Evolutionary conservation across 2,329 filamentous ascomycete species (phyloP).

Genomic region (Colletotrichum tropicale): DNA sequence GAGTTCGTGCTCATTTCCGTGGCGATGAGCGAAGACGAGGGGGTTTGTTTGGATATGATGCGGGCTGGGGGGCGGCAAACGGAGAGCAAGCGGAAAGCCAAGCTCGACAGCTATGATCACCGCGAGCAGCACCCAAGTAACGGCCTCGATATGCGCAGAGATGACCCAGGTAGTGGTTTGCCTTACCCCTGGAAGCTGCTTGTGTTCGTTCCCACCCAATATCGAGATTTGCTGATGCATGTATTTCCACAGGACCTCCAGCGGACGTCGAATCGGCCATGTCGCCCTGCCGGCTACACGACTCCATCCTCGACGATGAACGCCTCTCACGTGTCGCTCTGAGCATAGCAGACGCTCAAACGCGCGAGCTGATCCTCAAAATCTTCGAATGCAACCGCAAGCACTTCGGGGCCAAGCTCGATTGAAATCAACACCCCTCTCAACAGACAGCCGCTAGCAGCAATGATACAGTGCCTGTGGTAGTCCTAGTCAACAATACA

Average conservation of each 20-base stretch:
- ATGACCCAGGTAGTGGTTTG: neutral
- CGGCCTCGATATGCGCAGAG: neutral
- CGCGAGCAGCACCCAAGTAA: rapidly evolving
- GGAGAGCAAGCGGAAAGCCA: neutral
- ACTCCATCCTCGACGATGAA: neutral
- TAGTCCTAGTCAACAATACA: neutral
- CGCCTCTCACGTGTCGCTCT: neutral
- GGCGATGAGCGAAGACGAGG: neutral
- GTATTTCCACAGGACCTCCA: neutral
- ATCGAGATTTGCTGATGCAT: neutral
- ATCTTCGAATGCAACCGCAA: rapidly evolving
- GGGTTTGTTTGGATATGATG: neutral
- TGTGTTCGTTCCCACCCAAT: neutral
- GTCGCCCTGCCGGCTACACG: neutral
- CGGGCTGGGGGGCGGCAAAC: neutral
- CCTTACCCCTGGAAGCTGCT: neutral
- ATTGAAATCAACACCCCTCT: neutral
- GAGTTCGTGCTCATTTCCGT: neutral
- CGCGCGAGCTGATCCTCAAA: rapidly evolving
- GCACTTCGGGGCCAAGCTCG: neutral
- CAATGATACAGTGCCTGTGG: neutral
- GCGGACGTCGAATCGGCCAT: neutral
- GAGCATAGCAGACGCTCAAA: rapidly evolving
- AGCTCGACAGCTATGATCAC: neutral
- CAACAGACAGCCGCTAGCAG: neutral